These are phyloP conservation scores for Tuber borchii DNA, from an alignment of 495 filamentous ascomycete species.

Conservation along the genomic window DNA sequence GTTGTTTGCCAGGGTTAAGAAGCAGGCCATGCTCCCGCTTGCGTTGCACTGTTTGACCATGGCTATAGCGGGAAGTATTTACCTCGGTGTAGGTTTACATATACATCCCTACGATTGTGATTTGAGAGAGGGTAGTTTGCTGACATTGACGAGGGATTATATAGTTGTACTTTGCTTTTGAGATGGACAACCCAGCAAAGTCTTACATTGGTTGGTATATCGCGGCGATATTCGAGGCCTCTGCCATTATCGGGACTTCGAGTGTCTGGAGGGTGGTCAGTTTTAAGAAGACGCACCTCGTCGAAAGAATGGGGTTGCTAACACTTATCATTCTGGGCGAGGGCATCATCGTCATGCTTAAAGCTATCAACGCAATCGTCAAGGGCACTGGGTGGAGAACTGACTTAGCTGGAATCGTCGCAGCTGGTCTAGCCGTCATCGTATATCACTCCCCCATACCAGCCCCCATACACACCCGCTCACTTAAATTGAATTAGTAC, in stretches of 20 bases:
- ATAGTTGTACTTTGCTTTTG: slow-evolving; percentile 33
- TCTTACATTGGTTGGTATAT: slow-evolving; percentile 49
- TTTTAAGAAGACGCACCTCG: slow-evolving; percentile 60
- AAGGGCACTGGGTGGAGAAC: slow-evolving; percentile 50
- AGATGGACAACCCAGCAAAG: background rate
- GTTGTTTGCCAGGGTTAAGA: slow-evolving; percentile 46
- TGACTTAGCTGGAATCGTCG: slow-evolving; percentile 40
- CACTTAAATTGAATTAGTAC: slow-evolving; percentile 46
- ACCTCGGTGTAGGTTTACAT: slow-evolving; percentile 48
- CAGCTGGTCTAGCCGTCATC: slow-evolving; percentile 42
- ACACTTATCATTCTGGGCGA: slow-evolving; percentile 67
- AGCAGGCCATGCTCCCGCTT: slow-evolving; percentile 39
- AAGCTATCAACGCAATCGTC: slow-evolving; percentile 54
- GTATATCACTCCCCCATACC: background rate
- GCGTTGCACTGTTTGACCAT: slow-evolving; percentile 48
- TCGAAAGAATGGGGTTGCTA: slow-evolving; percentile 59
- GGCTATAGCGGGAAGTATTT: slow-evolving; percentile 45
- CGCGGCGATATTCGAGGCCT: slow-evolving; percentile 52
- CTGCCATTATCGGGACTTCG: slow-evolving; percentile 52
- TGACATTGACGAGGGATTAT: slow-evolving; percentile 20
- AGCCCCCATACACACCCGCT: background rate
- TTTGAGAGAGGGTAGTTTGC: background rate
- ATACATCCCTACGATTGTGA: background rate
- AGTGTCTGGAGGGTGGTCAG: slow-evolving; percentile 52
- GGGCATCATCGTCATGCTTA: slow-evolving; percentile 53